Conservation (phyloP, 164 flowering plant species). For the Macadamia tetraphylla region DNA sequence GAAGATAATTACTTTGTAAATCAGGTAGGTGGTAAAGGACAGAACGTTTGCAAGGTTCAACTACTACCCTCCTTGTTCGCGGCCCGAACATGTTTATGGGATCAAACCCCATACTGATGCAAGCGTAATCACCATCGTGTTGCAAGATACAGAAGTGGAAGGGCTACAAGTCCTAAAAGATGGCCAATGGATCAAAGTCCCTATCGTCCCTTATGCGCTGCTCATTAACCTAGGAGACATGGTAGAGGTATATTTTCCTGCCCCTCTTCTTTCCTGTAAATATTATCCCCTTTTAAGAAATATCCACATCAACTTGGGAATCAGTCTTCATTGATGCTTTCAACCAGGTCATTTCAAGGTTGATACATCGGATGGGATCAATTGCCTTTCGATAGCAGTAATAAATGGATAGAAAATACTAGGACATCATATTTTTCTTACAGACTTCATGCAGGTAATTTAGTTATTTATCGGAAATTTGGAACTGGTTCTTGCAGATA, state of each 20-base stretch:
- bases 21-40: conserved; percentile 21
- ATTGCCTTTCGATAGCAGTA: neutral
- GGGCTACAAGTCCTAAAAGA: conserved; percentile 52
- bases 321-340: no score
- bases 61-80: conserved; percentile 41
- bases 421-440: neutral
- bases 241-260: conserved; percentile 20
- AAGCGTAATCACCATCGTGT: conserved; percentile 36
- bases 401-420: neutral
- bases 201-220: conserved; percentile 39
- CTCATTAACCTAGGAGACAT: conserved; percentile 42
- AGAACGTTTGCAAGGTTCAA: conserved; percentile 34
- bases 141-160: conserved; percentile 52
- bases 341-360: neutral
- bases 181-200: conserved; percentile 39
- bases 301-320: neutral
- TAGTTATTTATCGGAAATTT: no score
- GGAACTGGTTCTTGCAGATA: conserved; percentile 16
- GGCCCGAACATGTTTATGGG: conserved; percentile 43
- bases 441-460: neutral
- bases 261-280: neutral
- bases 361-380: neutral
- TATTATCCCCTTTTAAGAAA: neutral
- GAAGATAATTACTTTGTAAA: conserved; percentile 32
- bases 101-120: conserved; percentile 54